A percentile compares a stretch with the other conserved stretches of the same genome.
Evolutionary conservation across 139 green algal species (phyloP).

Genomic region (Tetratostichococcus sp.): DNA sequence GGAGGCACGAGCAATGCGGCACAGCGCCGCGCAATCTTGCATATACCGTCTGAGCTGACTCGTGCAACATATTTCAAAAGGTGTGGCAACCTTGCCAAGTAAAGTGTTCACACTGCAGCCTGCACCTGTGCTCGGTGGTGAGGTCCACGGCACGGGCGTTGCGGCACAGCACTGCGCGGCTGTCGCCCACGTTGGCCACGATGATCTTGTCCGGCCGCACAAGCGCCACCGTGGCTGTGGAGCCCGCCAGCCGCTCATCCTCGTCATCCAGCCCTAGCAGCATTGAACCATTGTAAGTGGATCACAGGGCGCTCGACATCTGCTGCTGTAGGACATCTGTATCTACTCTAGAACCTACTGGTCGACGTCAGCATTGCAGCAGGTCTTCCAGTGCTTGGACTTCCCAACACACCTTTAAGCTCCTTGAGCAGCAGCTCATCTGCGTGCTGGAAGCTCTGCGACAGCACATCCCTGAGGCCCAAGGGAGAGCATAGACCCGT

Average conservation of each 20-base stretch:
- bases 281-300: not conserved
- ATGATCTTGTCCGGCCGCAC: slow-evolving; percentile 44
- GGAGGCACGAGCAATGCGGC: too few relatives aligned
- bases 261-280: slow-evolving; percentile 21
- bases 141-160: slow-evolving; percentile 35
- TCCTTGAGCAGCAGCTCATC: slow-evolving; percentile 44
- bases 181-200: slow-evolving; percentile 75
- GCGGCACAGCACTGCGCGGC: slow-evolving; percentile 57
- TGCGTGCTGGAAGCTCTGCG: slow-evolving; percentile 29
- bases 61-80: too few relatives aligned
- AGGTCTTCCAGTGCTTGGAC: not conserved
- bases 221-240: slow-evolving; percentile 47
- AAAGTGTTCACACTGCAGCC: too few relatives aligned
- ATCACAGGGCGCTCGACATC: not conserved
- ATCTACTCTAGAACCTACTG: too few relatives aligned
- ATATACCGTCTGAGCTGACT: too few relatives aligned
- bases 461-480: slow-evolving; percentile 22
- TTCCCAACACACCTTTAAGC: slow-evolving; percentile 24
- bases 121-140: slow-evolving; percentile 45
- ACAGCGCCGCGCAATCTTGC: too few relatives aligned
- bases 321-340: too few relatives aligned
- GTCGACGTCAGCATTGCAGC: too few relatives aligned
- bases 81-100: too few relatives aligned
- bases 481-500: slow-evolving; percentile 32
- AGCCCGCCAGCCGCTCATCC: slow-evolving; percentile 25